Percentiles rank a stretch among this genome's conserved stretches.
Evolutionary conservation across 768 basidiomycete species (phyloP).

Genomic region (Xerocomellus chrysenteron): DNA sequence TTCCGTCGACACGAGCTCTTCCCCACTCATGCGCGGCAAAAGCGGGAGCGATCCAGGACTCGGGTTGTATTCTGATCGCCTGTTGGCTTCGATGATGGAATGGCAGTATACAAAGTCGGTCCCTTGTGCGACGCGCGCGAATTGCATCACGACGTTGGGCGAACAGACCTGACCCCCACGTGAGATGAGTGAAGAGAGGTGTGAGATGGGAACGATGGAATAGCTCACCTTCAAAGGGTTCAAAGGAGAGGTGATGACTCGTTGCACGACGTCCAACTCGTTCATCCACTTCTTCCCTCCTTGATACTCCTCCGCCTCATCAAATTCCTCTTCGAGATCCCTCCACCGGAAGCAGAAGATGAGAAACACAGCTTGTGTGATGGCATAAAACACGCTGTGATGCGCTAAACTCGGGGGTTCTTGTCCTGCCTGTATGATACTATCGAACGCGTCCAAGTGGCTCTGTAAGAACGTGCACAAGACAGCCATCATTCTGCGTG

Average conservation of each 20-base stretch:
- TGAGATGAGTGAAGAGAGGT: neutral
- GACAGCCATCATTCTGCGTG: conserved; percentile 73
- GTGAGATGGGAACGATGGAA: neutral
- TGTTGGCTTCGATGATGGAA: conserved; percentile 87
- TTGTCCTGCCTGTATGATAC: conserved; percentile 40
- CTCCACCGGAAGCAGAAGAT: conserved; percentile 99
- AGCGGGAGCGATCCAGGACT: conserved; percentile 21
- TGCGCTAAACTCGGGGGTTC: conserved; percentile 35
- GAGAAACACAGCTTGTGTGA: conserved; percentile 87
- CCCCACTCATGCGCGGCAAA: conserved; percentile 27
- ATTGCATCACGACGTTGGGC: conserved; percentile 85
- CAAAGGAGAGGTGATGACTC: conserved; percentile 74
- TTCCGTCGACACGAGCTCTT: conserved; percentile 53
- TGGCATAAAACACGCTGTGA: conserved; percentile 87
- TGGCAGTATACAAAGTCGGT: conserved; percentile 94
- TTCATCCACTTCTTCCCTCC: conserved; percentile 77
- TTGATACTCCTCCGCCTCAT: conserved; percentile 53
- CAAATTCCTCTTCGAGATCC: conserved; percentile 67
- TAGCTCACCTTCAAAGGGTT: conserved; percentile 72
- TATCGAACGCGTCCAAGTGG: conserved; percentile 73
- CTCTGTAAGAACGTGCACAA: conserved; percentile 82
- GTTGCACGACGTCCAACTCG: conserved; percentile 74
- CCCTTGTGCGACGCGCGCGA: conserved; percentile 88
- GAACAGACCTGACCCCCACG: conserved; percentile 73
- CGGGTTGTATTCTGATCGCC: conserved; percentile 54